phyloP scores from a whole-genome alignment of 2,329 filamentous ascomycete species.

The Aspergillus sp. region DNA sequence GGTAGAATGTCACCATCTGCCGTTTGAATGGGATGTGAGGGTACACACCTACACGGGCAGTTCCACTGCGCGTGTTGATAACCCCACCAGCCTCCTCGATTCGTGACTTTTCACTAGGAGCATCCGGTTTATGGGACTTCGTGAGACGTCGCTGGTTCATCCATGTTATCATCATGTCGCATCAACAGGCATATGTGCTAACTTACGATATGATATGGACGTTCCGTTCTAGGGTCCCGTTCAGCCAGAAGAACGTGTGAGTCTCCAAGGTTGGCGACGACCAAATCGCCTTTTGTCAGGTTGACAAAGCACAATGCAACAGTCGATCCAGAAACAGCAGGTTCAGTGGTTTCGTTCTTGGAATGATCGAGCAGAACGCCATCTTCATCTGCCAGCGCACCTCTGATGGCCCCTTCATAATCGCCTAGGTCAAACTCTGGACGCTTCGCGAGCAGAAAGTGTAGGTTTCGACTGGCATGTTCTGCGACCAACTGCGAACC shows the following conservation, averaged over 20 bases:
- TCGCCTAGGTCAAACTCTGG: conserved; percentile 25
- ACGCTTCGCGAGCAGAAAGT: conserved; percentile 19
- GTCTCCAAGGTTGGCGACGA: conserved; percentile 31
- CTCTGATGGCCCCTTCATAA: conserved; percentile 26
- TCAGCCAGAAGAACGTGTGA: conserved; percentile 31
- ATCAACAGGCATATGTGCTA: background rate
- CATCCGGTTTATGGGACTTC: conserved; percentile 26
- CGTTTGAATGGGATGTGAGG: background rate
- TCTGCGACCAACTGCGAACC: conserved; percentile 28
- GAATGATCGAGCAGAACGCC: conserved; percentile 20
- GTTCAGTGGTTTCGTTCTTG: conserved; percentile 18
- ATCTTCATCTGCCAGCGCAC: conserved; percentile 26
- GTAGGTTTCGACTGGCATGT: conserved; percentile 24
- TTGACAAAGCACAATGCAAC: conserved; percentile 30
- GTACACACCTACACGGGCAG: conserved; percentile 24
- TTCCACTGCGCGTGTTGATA: conserved; percentile 20
- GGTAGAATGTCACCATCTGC: background rate
- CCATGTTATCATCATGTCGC: no score
- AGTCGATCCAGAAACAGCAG: conserved; percentile 28
- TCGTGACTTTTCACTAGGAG: conserved; percentile 22
- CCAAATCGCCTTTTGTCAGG: conserved; percentile 23
- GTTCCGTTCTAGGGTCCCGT: conserved; percentile 20
- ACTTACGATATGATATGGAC: conserved; percentile 20
- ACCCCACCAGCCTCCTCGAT: conserved; percentile 29
- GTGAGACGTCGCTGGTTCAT: conserved; percentile 26